Conservation (phyloP, 176 grass and related monocot genomes). For the barley (Hordeum vulgare) region MorexV3_pseudomolecules_assembly NC_058521.1:13896720-13897219, state of each 20-base stretch:
- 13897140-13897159: conserved; percentile 59
- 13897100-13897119: conserved; percentile 68
- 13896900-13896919: background rate
- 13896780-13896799: conserved; percentile 1
- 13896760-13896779: background rate
- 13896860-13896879: conserved; percentile 52
- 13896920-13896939: background rate
- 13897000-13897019: conserved; percentile 52
- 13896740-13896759: background rate
- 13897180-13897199: conserved; percentile 67
- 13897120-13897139: conserved; percentile 71
- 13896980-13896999: conserved; percentile 58
- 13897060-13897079: conserved; percentile 86
- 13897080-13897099: conserved; percentile 85
- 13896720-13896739: conserved; percentile 22
- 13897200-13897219: background rate
- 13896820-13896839: conserved; percentile 31
- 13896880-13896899: background rate
- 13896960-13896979: conserved; percentile 31
- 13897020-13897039: conserved; percentile 14
- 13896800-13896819: background rate
- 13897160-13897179: conserved; percentile 70
- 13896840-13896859: conserved; percentile 66
- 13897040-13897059: conserved; percentile 90
- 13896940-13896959: background rate